Percentiles rank a stretch among this genome's conserved stretches.
Evolutionary conservation across 2,329 filamentous ascomycete species (phyloP).

Genomic region (Penicillium sp.): DNA sequence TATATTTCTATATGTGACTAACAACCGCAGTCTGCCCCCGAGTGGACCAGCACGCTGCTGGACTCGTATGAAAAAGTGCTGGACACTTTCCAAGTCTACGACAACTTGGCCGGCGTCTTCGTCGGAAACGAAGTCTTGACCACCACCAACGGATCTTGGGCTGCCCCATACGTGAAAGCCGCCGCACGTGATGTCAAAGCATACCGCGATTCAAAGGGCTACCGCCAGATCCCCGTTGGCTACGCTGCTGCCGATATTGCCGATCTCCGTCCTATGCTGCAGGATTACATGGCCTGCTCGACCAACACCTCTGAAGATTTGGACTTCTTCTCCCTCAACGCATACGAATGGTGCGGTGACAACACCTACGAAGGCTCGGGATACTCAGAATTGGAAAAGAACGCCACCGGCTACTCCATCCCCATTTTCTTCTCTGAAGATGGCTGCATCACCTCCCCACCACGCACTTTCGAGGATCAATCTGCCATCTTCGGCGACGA

Average conservation of each 20-base stretch:
- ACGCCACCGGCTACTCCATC: constrained; percentile 68
- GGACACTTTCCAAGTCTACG: constrained; percentile 71
- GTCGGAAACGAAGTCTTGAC: constrained; percentile 79
- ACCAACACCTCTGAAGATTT: constrained; percentile 62
- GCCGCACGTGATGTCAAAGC: constrained; percentile 77
- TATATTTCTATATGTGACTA: neutral
- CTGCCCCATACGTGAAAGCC: constrained; percentile 79
- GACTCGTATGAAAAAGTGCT: constrained; percentile 66
- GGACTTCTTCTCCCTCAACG: constrained; percentile 83
- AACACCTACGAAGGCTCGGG: constrained; percentile 59
- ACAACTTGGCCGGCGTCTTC: constrained; percentile 80
- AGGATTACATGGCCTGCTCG: constrained; percentile 76
- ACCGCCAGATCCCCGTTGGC: constrained; percentile 77
- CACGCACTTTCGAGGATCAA: constrained; percentile 57
- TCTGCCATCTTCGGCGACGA: constrained; percentile 68
- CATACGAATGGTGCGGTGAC: constrained; percentile 73
- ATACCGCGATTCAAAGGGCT: constrained; percentile 70
- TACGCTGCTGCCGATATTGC: constrained; percentile 86
- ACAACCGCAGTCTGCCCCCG: constrained; percentile 49
- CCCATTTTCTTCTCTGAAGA: constrained; percentile 89
- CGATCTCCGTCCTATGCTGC: constrained; percentile 60
- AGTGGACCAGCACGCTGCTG: constrained; percentile 71
- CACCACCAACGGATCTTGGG: constrained; percentile 49
- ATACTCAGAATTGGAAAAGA: constrained; percentile 64
- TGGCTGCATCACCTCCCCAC: constrained; percentile 63